Conservation (phyloP, 495 filamentous ascomycete species). For the Hypoxylon lenormandii region DNA sequence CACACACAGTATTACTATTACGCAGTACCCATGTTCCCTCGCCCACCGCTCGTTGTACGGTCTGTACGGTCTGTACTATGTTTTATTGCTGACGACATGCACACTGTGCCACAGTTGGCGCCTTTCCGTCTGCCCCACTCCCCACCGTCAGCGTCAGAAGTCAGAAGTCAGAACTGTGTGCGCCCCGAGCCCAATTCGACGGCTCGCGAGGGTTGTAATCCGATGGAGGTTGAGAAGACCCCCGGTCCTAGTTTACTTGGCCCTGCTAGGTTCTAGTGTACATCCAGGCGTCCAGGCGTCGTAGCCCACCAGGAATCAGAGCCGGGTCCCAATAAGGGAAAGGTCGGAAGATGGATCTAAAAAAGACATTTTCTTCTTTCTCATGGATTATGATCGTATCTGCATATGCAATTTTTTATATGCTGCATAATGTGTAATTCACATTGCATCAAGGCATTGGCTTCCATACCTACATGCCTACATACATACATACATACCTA, state of each 20-base stretch:
- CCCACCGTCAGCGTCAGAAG: conserved; percentile 29
- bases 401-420: conserved; percentile 10
- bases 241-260: conserved; percentile 26
- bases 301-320: conserved; percentile 40
- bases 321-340: conserved; percentile 38
- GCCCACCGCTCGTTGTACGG: conserved; percentile 10
- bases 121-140: not conserved
- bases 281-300: not conserved
- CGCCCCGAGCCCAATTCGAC: conserved; percentile 43
- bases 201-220: conserved; percentile 42
- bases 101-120: conserved; percentile 30
- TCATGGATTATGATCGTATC: not conserved
- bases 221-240: conserved; percentile 30
- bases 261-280: not conserved
- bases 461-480: conserved; percentile 1
- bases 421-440: conserved; percentile 7
- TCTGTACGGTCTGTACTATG: not conserved
- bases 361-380: conserved; percentile 16
- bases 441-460: conserved; percentile 27
- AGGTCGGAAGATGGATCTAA: conserved; percentile 36
- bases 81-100: conserved; percentile 1
- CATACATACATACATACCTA: not conserved
- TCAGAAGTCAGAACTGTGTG: not conserved
- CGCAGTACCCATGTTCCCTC: conserved; percentile 11
- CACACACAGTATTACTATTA: conserved; percentile 23